Percentiles rank a stretch among this genome's conserved stretches.
These are phyloP conservation scores for Lentithecium fluviatile DNA, from an alignment of 495 filamentous ascomycete species.

Conservation along the genomic window DNA sequence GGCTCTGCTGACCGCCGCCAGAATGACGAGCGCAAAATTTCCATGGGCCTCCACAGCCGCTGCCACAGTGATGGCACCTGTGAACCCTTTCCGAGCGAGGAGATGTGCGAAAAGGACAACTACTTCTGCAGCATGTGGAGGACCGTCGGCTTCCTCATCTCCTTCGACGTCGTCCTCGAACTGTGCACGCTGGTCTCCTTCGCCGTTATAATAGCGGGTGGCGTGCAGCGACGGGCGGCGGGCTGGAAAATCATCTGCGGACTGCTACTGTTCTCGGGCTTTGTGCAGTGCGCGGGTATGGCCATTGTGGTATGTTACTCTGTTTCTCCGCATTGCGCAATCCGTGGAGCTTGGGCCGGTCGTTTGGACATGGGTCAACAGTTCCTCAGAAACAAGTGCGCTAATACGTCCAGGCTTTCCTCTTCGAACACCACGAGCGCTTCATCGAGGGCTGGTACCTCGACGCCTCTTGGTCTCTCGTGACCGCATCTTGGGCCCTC, in stretches of 20 bases:
- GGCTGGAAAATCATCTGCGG: conserved; percentile 75
- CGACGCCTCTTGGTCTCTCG: conserved; percentile 73
- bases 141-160: conserved; percentile 81
- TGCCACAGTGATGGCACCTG: conserved; percentile 63
- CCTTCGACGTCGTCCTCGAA: conserved; percentile 73
- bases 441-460: conserved; percentile 85
- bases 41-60: conserved; percentile 74
- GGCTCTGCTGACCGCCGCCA: conserved; percentile 34
- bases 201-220: conserved; percentile 70
- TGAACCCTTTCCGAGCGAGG: conserved; percentile 57
- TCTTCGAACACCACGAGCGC: conserved; percentile 80
- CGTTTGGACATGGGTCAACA: neutral
- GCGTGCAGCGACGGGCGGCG: conserved; percentile 67
- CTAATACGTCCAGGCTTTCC: conserved; percentile 61
- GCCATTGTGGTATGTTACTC: conserved; percentile 68
- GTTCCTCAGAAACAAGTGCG: too few relatives aligned
- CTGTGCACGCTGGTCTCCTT: conserved; percentile 73
- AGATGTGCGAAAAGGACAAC: conserved; percentile 68
- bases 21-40: conserved; percentile 48
- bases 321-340: neutral
- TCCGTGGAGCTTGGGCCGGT: conserved; percentile 5
- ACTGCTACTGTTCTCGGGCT: conserved; percentile 60
- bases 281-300: conserved; percentile 68
- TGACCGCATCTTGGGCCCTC: conserved; percentile 69
- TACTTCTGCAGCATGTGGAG: conserved; percentile 93